Base-by-base conservation (phyloP, 2,329 filamentous ascomycete genomes). In the Colletotrichum magnum region DNA sequence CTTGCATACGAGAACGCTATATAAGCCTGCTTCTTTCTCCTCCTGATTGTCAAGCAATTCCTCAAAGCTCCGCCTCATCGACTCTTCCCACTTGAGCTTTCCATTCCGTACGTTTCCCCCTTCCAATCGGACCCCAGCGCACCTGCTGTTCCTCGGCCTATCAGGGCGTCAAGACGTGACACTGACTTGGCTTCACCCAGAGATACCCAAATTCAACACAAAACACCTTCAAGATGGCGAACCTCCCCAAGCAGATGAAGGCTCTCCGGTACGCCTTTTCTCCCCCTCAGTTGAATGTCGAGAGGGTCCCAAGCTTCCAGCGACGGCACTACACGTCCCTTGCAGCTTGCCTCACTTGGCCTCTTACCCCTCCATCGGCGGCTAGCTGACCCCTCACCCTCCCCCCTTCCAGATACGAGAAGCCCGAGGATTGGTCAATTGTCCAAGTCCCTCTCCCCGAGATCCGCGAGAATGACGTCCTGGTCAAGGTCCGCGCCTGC, bases 401-500 rank as follows among this genome's bases (percentile, higher is more conserved):
- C 41, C 41, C 13, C 6, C 41, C 41, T 36, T 36, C n/a, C 68
- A 84, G 83, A 79, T 90, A 91, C 81, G 86, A 88, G 79, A 87
- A 90, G 84, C 89, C 89, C 51, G 83, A 89, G 77, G 83, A 87
- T 68, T 90, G 86, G 80, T 83, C 84, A 72, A 85, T 92, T 68
- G 88, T 91, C 72, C 82, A 88, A 12, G 86, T 91, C 43, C 89
- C 90, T 71, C 85, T 92, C 6, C 90, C 90, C 21, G 84, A 82
- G 73, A 79, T 91, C 72, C 86, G 88, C 73, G 83, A 88, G 28
- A 86, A 88, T 68, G 88, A 91, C 78, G 82, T 90, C 72, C 80
- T 90, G 74, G 85, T 91, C 79, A 90, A 92, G 80, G 89, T 92
- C 75, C 91, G 91, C 80, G 90, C 88, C 64, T 90, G 88, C 73